These are phyloP conservation scores for Cutaneotrichosporon dermatis DNA, from an alignment of 1,284 basidiomycete genomes.

Conservation along the genomic window DNA sequence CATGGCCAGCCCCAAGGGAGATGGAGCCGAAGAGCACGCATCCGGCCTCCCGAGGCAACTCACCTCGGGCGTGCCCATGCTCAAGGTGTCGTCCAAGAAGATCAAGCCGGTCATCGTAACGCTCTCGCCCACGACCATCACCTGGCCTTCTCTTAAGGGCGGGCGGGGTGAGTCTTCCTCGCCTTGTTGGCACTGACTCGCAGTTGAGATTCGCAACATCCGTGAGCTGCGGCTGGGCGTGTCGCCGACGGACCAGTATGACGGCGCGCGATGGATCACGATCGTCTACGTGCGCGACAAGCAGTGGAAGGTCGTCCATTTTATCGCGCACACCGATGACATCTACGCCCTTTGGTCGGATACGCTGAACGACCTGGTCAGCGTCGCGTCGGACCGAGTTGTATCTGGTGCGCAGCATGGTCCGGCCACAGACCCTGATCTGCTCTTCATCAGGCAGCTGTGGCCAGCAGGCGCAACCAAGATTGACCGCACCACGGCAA, in stretches of 20 bases:
- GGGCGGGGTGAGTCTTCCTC: slow-evolving; percentile 60
- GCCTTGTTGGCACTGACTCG: not conserved
- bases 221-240: slow-evolving; percentile 81
- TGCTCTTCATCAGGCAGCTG: slow-evolving; percentile 42
- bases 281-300: slow-evolving; percentile 54
- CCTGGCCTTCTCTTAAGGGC: slow-evolving; percentile 76
- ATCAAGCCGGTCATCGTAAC: slow-evolving; percentile 69
- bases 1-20: too few relatives aligned
- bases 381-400: slow-evolving; percentile 32
- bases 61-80: slow-evolving; percentile 62
- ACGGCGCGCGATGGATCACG: slow-evolving; percentile 52
- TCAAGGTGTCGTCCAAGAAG: slow-evolving; percentile 82
- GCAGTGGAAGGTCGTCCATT: slow-evolving; percentile 86
- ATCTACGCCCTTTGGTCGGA: slow-evolving; percentile 57
- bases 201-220: slow-evolving; percentile 85
- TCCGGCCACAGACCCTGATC: slow-evolving; percentile 39
- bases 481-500: slow-evolving; percentile 39
- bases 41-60: slow-evolving; percentile 19
- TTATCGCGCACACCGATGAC: slow-evolving; percentile 70
- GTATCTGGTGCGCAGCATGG: slow-evolving; percentile 27
- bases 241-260: slow-evolving; percentile 58
- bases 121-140: slow-evolving; percentile 70
- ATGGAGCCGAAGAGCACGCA: too few relatives aligned
- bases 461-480: slow-evolving; percentile 38
- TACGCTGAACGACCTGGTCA: slow-evolving; percentile 50